Percentiles rank a stretch among this genome's conserved stretches.
Conservation (phyloP, 164 flowering plant genomes). For the Vitis cinerea region DNA sequence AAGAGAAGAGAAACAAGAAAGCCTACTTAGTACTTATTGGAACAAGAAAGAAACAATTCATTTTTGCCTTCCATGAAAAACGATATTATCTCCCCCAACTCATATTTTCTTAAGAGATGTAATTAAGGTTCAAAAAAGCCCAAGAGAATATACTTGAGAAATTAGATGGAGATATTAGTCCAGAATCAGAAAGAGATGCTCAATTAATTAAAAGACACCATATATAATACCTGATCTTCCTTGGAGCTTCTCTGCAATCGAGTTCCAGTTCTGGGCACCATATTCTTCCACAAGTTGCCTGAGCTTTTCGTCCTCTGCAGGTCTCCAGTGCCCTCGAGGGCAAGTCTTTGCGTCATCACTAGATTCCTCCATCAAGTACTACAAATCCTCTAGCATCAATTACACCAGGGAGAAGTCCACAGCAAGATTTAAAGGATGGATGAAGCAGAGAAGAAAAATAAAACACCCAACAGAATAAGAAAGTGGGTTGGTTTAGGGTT, state of each 20-base stretch:
- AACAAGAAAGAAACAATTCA: neutral
- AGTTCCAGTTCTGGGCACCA: constrained; percentile 89
- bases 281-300: constrained; percentile 62
- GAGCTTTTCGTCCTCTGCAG: constrained; percentile 80
- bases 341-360: constrained; percentile 42
- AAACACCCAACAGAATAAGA: constrained; percentile 18
- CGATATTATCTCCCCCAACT: too few relatives aligned
- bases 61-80: too few relatives aligned
- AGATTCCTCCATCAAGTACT: constrained; percentile 40
- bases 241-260: constrained; percentile 77
- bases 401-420: constrained; percentile 14
- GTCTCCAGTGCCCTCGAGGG: constrained; percentile 88
- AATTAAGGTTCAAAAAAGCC: too few relatives aligned
- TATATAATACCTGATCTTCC: constrained; percentile 70
- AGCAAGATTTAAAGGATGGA: constrained; percentile 16
- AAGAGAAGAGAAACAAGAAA: neutral
- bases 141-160: too few relatives aligned
- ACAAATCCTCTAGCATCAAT: neutral
- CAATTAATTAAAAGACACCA: neutral
- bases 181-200: neutral
- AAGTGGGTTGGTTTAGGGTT: constrained; percentile 52
- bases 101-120: too few relatives aligned
- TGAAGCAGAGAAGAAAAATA: constrained; percentile 9
- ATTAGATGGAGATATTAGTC: too few relatives aligned
- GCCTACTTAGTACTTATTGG: too few relatives aligned